phyloP scores from a whole-genome alignment of 2,329 filamentous ascomycete genomes.

The Botrytis aclada region DNA sequence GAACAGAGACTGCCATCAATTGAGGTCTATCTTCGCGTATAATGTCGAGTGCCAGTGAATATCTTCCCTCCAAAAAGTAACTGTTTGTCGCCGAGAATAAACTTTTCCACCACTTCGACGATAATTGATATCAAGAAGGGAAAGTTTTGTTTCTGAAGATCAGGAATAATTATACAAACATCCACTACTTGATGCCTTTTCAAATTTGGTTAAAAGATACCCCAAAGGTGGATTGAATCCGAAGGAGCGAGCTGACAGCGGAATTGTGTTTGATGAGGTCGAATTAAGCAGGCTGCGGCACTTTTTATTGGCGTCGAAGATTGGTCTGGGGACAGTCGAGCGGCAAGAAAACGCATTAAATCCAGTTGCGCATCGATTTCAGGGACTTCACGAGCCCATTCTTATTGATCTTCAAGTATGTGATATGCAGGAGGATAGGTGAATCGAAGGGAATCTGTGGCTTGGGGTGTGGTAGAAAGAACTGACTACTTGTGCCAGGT shows the following conservation, averaged over 20 bases:
- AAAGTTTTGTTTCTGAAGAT: background rate
- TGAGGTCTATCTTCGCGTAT: conserved; percentile 25
- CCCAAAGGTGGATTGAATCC: background rate
- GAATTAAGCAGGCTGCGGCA: conserved; percentile 13
- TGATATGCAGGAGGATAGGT: conserved; percentile 24
- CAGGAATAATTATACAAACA: conserved; percentile 3
- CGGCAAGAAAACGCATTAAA: conserved; percentile 14
- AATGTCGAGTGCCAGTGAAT: conserved; percentile 20
- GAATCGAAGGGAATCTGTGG: conserved; percentile 30
- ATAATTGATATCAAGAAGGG: background rate
- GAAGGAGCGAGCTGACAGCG: conserved; percentile 17
- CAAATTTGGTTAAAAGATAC: conserved; percentile 4
- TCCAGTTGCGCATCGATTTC: conserved; percentile 21
- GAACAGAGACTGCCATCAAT: conserved; percentile 39
- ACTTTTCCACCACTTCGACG: background rate
- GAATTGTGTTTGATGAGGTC: conserved; percentile 3
- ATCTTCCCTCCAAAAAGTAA: conserved; percentile 12
- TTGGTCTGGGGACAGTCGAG: conserved; percentile 11
- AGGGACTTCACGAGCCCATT: conserved; percentile 24
- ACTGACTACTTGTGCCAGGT: conserved; percentile 25
- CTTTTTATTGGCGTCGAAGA: conserved; percentile 20
- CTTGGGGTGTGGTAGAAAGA: conserved; percentile 29
- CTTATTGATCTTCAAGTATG: conserved; percentile 29
- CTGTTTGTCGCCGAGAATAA: background rate
- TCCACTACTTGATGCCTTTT: conserved; percentile 17